Base-by-base conservation (phyloP, 2,329 filamentous ascomycete species). In the Monilinia fructicola region DNA sequence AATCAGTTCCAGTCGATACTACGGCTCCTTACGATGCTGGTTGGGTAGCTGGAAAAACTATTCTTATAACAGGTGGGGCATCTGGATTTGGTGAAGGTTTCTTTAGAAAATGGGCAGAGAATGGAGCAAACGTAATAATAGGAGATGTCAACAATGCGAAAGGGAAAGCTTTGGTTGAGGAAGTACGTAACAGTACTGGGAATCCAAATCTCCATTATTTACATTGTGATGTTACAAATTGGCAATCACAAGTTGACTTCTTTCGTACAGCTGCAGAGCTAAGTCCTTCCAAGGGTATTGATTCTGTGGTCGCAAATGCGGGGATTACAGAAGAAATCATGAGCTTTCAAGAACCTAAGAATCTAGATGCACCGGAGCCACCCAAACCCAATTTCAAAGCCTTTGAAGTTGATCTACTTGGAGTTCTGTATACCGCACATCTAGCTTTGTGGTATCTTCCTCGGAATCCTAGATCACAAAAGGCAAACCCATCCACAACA, bases 241-340 rank as follows among this genome's bases (percentile, higher is more conserved):
- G 87, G 86, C 78, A 85, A 54, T 85, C 83, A 7, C 88, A 90
- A 73, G 84, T 87, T 55, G 78, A 81, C 38, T 80, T 90, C 64
- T 91, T 91, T 80, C 83, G 84, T 54, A 77, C 81, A 64, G 87
- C 87, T 3, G 78, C 81, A 48, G 78, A 79, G 63, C 77, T 85
- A 65, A 87, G 84, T 68, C 81, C 81, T 0, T 80, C 83, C 61
- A 81, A 82, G 21, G 81, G 82, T 16, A 82, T 90, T 69, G 86
- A 90, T 75, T 79, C 82, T 26, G 87, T 90, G 5, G 85, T 90
- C 55, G 86, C 87, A 68, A 90, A 89, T 73, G 88, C 88, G 0
- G 89, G 88, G 56, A 84, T 90, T 70, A 79, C 81, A 53, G 81
- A 82, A 48, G 74, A 74, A 42, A 61, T 74, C 38, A 71, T 72